Evolutionary conservation across 352 stramenopile species (phyloP).

Genomic region (Phytophthora capsici): DNA sequence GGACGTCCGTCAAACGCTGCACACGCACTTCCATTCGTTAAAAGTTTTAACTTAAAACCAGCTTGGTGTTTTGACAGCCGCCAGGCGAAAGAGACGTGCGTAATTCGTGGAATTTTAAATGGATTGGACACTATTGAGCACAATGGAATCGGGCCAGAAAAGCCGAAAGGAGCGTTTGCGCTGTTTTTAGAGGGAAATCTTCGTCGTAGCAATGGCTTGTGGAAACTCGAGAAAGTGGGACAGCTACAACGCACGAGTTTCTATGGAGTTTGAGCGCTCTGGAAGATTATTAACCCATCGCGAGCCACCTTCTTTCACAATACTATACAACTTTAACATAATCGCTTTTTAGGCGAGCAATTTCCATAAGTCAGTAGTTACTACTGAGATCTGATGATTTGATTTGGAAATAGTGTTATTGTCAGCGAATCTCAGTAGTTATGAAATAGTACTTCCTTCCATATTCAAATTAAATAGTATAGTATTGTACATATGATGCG

Average conservation of each 20-base stretch:
- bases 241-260: slow-evolving; percentile 78
- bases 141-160: slow-evolving; percentile 55
- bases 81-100: slow-evolving; percentile 56
- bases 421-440: no score
- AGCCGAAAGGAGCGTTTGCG: slow-evolving; percentile 60
- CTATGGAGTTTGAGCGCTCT: slow-evolving; percentile 75
- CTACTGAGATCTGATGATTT: no score
- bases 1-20: slow-evolving; percentile 67
- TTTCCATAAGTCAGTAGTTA: no score
- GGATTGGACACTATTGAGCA: slow-evolving; percentile 65
- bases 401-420: no score
- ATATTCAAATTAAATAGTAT: no score
- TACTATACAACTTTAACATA: no score
- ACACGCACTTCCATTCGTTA: slow-evolving; percentile 67
- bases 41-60: no score
- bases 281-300: no score
- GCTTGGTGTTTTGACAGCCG: slow-evolving; percentile 3
- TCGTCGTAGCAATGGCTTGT: slow-evolving; percentile 66
- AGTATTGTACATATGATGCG: no score
- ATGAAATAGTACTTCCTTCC: no score
- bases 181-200: slow-evolving; percentile 54
- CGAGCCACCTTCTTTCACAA: no score
- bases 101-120: slow-evolving; percentile 63
- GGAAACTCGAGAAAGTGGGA: slow-evolving; percentile 51
- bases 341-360: no score